Percentiles rank a stretch among this genome's conserved stretches.
Conservation (phyloP, 1,284 basidiomycete genomes). For the Boletus smithii region DNA sequence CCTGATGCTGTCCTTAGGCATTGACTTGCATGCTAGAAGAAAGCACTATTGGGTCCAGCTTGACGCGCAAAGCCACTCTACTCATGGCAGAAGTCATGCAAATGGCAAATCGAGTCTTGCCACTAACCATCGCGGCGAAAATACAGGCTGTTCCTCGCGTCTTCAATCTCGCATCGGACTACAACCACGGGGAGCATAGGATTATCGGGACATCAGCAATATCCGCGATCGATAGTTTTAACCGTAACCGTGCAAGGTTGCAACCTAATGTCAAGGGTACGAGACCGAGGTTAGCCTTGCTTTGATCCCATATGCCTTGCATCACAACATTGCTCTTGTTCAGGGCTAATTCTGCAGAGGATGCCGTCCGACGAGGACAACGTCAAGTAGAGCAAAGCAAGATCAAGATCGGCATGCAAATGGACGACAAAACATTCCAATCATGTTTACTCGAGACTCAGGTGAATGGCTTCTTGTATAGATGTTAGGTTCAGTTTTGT, state of each 20-base stretch:
- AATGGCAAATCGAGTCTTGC: conserved; percentile 86
- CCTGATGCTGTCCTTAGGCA: conserved; percentile 50
- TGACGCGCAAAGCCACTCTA: conserved; percentile 85
- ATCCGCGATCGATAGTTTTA: conserved; percentile 87
- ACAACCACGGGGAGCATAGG: conserved; percentile 66
- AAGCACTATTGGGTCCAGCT: conserved; percentile 58
- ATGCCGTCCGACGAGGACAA: conserved; percentile 83
- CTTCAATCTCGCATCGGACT: conserved; percentile 81
- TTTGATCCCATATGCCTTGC: not conserved
- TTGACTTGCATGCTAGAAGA: conserved; percentile 83
- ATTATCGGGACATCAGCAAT: conserved; percentile 85
- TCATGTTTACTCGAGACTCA: conserved; percentile 80
- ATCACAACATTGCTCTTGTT: not conserved
- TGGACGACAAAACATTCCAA: conserved; percentile 91
- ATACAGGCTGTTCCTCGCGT: conserved; percentile 87
- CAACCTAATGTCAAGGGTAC: conserved; percentile 54
- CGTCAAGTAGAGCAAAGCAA: conserved; percentile 88
- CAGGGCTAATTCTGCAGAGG: conserved; percentile 85
- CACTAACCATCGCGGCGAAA: conserved; percentile 75
- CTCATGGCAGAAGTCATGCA: conserved; percentile 91
- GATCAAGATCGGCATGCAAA: conserved; percentile 85
- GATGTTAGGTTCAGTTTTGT: conserved; percentile 1
- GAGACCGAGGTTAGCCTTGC: conserved; percentile 52
- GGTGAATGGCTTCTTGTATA: conserved; percentile 39
- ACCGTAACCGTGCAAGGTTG: conserved; percentile 74